Conservation (phyloP, 2,329 filamentous ascomycete genomes). For the Apiospora saccharicola region DNA sequence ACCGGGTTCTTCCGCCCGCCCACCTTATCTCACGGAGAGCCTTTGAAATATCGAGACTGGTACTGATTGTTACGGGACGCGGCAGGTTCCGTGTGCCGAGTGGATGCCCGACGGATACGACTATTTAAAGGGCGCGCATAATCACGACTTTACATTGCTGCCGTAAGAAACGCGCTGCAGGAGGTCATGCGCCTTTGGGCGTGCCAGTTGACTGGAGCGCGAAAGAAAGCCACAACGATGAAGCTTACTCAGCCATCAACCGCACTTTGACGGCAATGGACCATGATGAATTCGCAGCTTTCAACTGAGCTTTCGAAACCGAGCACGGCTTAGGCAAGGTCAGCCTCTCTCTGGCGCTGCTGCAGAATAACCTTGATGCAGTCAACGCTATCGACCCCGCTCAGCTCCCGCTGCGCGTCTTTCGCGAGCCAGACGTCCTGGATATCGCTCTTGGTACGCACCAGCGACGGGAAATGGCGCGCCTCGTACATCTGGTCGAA, state of each 20-base stretch:
- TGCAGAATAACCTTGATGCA: constrained; percentile 39
- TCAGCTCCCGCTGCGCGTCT: constrained; percentile 37
- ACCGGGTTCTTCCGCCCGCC: neutral
- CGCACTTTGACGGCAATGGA: neutral
- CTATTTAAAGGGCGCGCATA: constrained; percentile 46
- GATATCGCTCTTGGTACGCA: constrained; percentile 40
- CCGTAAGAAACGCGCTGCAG: constrained; percentile 24
- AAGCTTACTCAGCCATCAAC: neutral
- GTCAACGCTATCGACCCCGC: constrained; percentile 41
- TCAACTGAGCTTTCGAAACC: neutral
- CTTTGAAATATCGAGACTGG: neutral
- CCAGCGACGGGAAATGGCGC: constrained; percentile 40
- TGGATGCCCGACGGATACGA: constrained; percentile 47
- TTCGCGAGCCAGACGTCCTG: constrained; percentile 42
- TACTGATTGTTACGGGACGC: neutral
- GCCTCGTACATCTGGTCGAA: constrained; percentile 39
- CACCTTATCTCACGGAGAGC: neutral
- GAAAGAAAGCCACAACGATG: neutral
- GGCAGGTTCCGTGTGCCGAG: constrained; percentile 40
- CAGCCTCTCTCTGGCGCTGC: constrained; percentile 36
- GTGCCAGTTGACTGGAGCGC: neutral
- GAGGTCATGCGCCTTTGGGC: neutral
- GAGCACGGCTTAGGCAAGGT: constrained; percentile 23
- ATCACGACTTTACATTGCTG: constrained; percentile 44
- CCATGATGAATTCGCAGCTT: neutral